Evolutionary conservation across 2,329 filamentous ascomycete genomes (phyloP).

Genomic region (Hypoxylon sp.): DNA sequence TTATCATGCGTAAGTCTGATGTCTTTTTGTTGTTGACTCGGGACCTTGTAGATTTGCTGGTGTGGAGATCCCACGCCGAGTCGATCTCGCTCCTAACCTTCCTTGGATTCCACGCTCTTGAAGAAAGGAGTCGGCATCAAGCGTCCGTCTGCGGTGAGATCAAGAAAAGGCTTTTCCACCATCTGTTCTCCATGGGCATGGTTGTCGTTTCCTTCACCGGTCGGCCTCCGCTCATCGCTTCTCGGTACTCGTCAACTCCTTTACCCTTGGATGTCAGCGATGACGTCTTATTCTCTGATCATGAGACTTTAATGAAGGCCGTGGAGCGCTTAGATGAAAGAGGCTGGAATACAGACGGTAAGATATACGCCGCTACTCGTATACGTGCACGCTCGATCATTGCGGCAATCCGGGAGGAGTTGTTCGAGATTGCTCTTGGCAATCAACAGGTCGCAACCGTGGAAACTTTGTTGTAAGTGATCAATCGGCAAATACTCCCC

Average conservation of each 20-base stretch:
- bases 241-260: slow-evolving; percentile 55
- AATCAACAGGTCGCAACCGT: slow-evolving; percentile 54
- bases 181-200: slow-evolving; percentile 54
- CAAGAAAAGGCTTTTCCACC: slow-evolving; percentile 51
- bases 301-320: slow-evolving; percentile 46
- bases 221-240: slow-evolving; percentile 55
- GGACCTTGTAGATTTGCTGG: slow-evolving; percentile 41
- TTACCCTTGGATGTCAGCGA: slow-evolving; percentile 57
- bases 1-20: background rate
- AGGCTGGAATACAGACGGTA: slow-evolving; percentile 55
- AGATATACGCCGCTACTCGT: slow-evolving; percentile 51
- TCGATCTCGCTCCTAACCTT: slow-evolving; percentile 55
- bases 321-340: slow-evolving; percentile 50
- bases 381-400: slow-evolving; percentile 54
- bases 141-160: slow-evolving; percentile 45
- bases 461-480: slow-evolving; percentile 51
- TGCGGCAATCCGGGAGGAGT: slow-evolving; percentile 66
- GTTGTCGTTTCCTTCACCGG: slow-evolving; percentile 58
- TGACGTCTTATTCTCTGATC: slow-evolving; percentile 52
- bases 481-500: background rate
- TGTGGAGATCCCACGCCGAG: slow-evolving; percentile 49
- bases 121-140: slow-evolving; percentile 36
- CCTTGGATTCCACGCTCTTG: slow-evolving; percentile 63
- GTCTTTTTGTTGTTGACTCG: slow-evolving; percentile 8
- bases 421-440: slow-evolving; percentile 68